Evolutionary conservation across 805 yeast species (phyloP).

Genomic region (Debaryomyces prosopidis): DNA sequence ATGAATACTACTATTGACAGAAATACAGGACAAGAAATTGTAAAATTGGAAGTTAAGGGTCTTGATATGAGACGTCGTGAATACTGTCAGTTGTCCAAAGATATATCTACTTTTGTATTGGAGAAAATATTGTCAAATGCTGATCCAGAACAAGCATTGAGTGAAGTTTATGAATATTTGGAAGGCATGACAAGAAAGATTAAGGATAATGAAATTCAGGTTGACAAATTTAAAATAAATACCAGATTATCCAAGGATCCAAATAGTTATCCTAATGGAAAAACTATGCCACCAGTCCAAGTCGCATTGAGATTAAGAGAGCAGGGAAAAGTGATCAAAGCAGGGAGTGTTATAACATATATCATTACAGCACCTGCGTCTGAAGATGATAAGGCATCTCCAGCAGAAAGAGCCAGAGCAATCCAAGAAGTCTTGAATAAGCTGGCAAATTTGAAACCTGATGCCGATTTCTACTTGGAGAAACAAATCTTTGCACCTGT

Average conservation of each 20-base stretch:
- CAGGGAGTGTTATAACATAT: constrained; percentile 87
- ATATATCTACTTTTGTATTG: constrained; percentile 74
- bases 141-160: constrained; percentile 76
- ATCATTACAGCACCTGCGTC: constrained; percentile 56
- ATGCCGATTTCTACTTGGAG: constrained; percentile 75
- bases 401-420: constrained; percentile 84
- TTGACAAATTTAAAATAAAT: constrained; percentile 73
- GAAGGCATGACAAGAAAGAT: constrained; percentile 60
- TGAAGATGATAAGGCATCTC: constrained; percentile 41
- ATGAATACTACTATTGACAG: constrained; percentile 56
- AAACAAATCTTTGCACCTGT: constrained; percentile 91
- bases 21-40: constrained; percentile 52
- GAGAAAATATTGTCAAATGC: constrained; percentile 67
- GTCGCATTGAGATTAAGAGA: constrained; percentile 80
- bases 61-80: constrained; percentile 97
- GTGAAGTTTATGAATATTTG: constrained; percentile 69
- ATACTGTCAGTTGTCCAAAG: constrained; percentile 89
- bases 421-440: constrained; percentile 67
- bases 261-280: constrained; percentile 74
- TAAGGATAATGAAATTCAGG: constrained; percentile 58
- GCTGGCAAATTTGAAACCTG: constrained; percentile 58
- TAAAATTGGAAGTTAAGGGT: constrained; percentile 86
- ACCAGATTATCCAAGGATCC: constrained; percentile 93
- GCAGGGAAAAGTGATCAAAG: constrained; percentile 84
- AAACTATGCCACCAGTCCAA: constrained; percentile 84